A percentile compares a stretch with the other conserved stretches of the same genome.
phyloP scores from a whole-genome alignment of 805 yeast species.

The Middelhovenomyces tepae region DNA sequence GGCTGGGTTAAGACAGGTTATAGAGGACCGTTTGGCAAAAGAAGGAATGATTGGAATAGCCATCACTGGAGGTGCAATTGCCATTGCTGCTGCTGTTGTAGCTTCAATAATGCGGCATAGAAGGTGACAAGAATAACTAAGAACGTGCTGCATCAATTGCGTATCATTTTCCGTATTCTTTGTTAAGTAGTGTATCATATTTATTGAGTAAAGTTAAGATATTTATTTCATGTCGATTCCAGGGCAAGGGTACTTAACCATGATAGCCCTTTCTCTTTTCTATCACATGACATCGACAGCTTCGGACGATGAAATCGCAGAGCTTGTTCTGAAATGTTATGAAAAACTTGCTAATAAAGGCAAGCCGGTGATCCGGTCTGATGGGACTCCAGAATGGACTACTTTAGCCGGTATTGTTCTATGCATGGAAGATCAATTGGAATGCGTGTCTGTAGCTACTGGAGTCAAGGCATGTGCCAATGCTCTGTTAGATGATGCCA shows the following conservation, averaged over 20 bases:
- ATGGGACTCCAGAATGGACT: slow-evolving; percentile 73
- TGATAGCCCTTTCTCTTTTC: too few relatives aligned
- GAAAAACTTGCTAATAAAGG: slow-evolving; percentile 32
- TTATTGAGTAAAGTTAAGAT: too few relatives aligned
- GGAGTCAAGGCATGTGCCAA: slow-evolving; percentile 79
- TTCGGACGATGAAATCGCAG: slow-evolving; percentile 15
- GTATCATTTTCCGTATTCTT: too few relatives aligned
- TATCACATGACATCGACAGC: too few relatives aligned
- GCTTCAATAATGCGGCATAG: slow-evolving; percentile 27
- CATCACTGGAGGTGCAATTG: slow-evolving; percentile 75
- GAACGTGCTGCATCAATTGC: too few relatives aligned
- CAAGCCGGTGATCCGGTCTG: slow-evolving; percentile 52
- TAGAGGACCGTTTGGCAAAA: slow-evolving; percentile 74
- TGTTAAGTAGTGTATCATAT: too few relatives aligned
- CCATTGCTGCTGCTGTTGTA: slow-evolving; percentile 63
- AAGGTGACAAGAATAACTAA: slow-evolving; percentile 3
- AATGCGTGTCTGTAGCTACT: slow-evolving; percentile 50
- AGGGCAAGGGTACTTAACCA: too few relatives aligned
- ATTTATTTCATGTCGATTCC: too few relatives aligned
- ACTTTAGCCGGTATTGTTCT: slow-evolving; percentile 67
- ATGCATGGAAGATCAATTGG: slow-evolving; percentile 15
- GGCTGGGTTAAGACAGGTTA: slow-evolving; percentile 55
- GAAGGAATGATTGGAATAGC: slow-evolving; percentile 90
- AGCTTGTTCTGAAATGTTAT: slow-evolving; percentile 19
- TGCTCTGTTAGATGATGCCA: slow-evolving; percentile 30